Conservation (phyloP, 2,329 filamentous ascomycete genomes). For the Xylaria hypoxylon region DNA sequence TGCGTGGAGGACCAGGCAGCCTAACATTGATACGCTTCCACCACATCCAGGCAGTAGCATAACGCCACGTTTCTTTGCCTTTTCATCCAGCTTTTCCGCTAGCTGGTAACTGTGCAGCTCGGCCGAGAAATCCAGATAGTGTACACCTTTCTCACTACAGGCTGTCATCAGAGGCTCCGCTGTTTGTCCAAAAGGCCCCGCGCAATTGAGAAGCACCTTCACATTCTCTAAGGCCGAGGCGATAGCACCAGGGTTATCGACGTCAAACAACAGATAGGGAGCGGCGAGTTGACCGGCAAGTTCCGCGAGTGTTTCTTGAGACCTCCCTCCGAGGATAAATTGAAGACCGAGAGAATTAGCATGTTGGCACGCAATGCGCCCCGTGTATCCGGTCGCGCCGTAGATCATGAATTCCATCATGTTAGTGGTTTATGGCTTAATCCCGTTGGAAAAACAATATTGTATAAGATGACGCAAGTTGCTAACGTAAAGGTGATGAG, state of each 20-base stretch:
- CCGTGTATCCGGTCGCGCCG: slow-evolving; percentile 44
- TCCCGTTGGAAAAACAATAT: not conserved
- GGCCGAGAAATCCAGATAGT: slow-evolving; percentile 44
- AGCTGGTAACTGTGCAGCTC: slow-evolving; percentile 41
- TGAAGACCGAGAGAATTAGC: slow-evolving; percentile 30
- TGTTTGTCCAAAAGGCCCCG: slow-evolving; percentile 40
- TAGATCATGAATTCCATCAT: slow-evolving; percentile 37
- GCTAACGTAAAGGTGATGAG: not conserved
- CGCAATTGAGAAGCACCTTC: slow-evolving; percentile 42
- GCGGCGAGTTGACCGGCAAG: not conserved
- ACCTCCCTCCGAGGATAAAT: slow-evolving; percentile 33
- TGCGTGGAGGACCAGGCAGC: slow-evolving; percentile 33
- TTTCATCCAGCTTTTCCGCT: slow-evolving; percentile 19
- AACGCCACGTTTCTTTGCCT: slow-evolving; percentile 30
- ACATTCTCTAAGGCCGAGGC: slow-evolving; percentile 1
- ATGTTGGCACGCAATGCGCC: slow-evolving; percentile 37
- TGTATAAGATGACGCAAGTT: not conserved
- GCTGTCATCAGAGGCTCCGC: slow-evolving; percentile 37
- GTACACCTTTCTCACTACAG: slow-evolving; percentile 37
- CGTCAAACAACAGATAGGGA: not conserved
- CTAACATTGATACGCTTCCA: slow-evolving; percentile 43
- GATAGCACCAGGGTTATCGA: not conserved
- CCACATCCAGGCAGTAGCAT: slow-evolving; percentile 44
- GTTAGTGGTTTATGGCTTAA: not conserved
- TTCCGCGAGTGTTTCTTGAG: not conserved